Base-by-base conservation (phyloP, 176 grass and related monocot genomes). In the Luzula sylvatica region DNA sequence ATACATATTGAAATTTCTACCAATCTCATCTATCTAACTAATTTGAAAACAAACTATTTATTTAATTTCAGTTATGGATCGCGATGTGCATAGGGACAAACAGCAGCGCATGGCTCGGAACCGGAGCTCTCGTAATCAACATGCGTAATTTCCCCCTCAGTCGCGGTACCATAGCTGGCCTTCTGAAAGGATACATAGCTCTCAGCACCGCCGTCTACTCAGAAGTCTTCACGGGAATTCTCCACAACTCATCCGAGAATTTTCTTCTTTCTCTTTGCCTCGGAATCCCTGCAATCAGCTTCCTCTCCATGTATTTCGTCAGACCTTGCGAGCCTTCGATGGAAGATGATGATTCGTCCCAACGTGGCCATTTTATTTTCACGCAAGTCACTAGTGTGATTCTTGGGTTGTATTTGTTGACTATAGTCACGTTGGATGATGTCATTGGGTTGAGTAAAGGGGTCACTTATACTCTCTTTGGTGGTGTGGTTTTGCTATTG, bases 81-180 rank as follows among this genome's bases (percentile, higher is more conserved):
- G 81, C 92, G 38, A 66, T 96, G 46, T 96, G 92, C 65, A 77
- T 96, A 19, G 92, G 66, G 18, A 89, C 92, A 6, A 96, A 96
- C 68, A 96, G 92, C 74, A 82, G 85, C 25, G 85, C 92, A 64
- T 96, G 92, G 92, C 65, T 89, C 48, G 81, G 77, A 38, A 96
- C 92, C 15, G 84, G 73, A 2, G 81, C 75, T 1, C 75, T 96
- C 48, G 92, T 96, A 49, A 96, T 84, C 65, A 96, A 96, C 72
- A 89, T 96, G 85, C 77, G 78, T 48, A 96, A 96, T 44, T 96
- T 96, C 20, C 92, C 92, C 44, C 75, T 89, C 19, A 96, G 78
- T 19, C 74, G 92, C 48, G 92, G 92, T 41, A 86, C 81, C 24
- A 84, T 96, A 61, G 80, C 92, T 30, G 85, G 92, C 55, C 75